phyloP scores from a whole-genome alignment of 2,329 filamentous ascomycete genomes.

The Sphaerostilbella broomeana region DNA sequence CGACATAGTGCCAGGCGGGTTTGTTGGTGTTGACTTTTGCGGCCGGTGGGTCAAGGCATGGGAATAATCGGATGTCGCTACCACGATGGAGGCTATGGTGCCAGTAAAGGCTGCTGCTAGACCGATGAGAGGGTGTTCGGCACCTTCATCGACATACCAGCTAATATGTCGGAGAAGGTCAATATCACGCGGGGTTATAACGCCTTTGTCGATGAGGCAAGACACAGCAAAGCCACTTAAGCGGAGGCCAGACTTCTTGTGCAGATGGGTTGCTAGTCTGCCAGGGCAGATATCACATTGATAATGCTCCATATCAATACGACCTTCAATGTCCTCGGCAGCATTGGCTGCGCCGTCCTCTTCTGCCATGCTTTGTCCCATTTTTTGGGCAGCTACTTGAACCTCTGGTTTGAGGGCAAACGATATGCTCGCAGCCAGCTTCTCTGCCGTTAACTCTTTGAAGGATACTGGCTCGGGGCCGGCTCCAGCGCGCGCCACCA shows the following conservation, averaged over 20 bases:
- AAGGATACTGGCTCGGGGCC: slow-evolving; percentile 52
- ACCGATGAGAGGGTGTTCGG: slow-evolving; percentile 57
- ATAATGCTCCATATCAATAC: slow-evolving; percentile 46
- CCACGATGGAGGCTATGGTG: slow-evolving; percentile 58
- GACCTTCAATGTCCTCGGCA: slow-evolving; percentile 47
- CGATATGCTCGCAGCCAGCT: slow-evolving; percentile 45
- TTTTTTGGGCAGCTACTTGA: slow-evolving; percentile 28
- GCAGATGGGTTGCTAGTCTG: slow-evolving; percentile 54
- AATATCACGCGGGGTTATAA: slow-evolving; percentile 50
- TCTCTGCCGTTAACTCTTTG: slow-evolving; percentile 51
- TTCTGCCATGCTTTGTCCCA: slow-evolving; percentile 45
- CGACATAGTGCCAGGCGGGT: neutral
- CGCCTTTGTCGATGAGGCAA: slow-evolving; percentile 47
- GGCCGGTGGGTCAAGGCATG: slow-evolving; percentile 14
- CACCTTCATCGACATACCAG: slow-evolving; percentile 60
- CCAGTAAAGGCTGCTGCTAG: slow-evolving; percentile 59
- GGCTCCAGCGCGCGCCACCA: slow-evolving; percentile 54
- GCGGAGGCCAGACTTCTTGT: slow-evolving; percentile 51
- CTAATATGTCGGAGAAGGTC: slow-evolving; percentile 43
- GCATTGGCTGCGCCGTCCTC: slow-evolving; percentile 50
- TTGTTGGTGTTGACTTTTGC: neutral
- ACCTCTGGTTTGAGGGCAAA: slow-evolving; percentile 46
- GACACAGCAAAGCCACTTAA: slow-evolving; percentile 56
- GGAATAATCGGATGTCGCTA: slow-evolving; percentile 33
- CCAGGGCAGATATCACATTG: slow-evolving; percentile 53